Base-by-base conservation (phyloP, 768 basidiomycete species). In the Ephemerocybe angulata region DNA sequence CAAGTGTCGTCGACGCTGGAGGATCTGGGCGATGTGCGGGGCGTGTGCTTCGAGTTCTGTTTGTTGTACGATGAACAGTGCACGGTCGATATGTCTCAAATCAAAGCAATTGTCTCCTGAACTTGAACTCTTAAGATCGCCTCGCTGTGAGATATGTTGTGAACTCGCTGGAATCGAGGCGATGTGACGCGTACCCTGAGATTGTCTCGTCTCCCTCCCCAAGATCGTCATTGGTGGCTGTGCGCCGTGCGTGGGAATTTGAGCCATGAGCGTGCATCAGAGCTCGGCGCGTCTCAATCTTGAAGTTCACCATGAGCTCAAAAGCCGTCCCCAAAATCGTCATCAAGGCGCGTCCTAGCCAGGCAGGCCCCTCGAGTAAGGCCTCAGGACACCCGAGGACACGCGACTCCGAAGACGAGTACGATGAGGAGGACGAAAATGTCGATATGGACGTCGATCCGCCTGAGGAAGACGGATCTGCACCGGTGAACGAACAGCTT, bases 241-340 rank as follows among this genome's bases (percentile, higher is more conserved):
- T 48, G 48, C 25, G 25, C 11, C 46, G 46, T 47, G 46, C 30
- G 46, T 6, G 38, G 21, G 38, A 41, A 41, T 17, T 13, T 5
- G 38, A 17, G 10, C 21, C n/a, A 12, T 15, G 21, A 27, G 37
- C 38, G 40, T 42, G 35, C 38, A 28, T 42, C 37, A 40, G 19
- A 19, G 31, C 37, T 38, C 31, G 22, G 13, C 22, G 13, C 40
- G 50, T 42, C 1, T 28, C 50, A n/a, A n/a, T 13, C 17, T 28
- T 13, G 19, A 17, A 24, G 12, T 17, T 38, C 38, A 15, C 28
- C 50, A 52, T 40, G 40, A 40, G 31, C 28, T 33, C 43, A 30
- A 52, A 52, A 42, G 54, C 59, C 35, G 66, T 74, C 33, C 70
- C 76, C 31, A 81, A 79, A 71, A 81, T 81, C 55, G 71, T 81